Conservation (phyloP, 140 eudicot genomes). For the Senecio squalidus region DNA sequence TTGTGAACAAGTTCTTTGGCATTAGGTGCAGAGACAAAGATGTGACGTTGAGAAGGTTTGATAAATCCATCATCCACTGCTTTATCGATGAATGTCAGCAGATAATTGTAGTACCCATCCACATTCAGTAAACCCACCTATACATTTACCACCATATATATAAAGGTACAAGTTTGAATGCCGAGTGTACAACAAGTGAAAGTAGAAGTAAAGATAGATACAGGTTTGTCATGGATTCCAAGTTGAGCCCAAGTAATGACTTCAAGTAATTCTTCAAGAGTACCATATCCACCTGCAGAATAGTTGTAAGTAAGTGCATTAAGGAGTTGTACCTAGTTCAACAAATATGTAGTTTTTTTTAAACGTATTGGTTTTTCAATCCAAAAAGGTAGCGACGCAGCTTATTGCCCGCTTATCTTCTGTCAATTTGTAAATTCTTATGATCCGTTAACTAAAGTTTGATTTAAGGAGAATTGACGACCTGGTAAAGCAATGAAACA, state of each 20-base stretch:
- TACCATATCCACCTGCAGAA: constrained; percentile 71
- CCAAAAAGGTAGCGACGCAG: no score
- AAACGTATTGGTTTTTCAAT: no score
- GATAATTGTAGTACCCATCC: constrained; percentile 73
- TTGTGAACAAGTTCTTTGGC: constrained; percentile 80
- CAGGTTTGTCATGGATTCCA: constrained; percentile 82
- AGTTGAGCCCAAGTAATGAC: constrained; percentile 85
- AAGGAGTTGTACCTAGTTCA: constrained; percentile 25
- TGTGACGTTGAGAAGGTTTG: constrained; percentile 75
- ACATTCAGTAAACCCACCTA: constrained; percentile 88
- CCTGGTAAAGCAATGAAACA: constrained; percentile 89
- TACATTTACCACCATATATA: constrained; percentile 2
- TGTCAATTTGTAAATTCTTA: no score
- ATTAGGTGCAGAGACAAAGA: constrained; percentile 75
- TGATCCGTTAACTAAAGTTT: neutral
- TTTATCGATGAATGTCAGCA: constrained; percentile 74
- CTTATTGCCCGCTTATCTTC: no score
- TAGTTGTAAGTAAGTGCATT: constrained; percentile 23
- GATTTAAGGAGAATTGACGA: neutral
- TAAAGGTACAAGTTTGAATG: neutral
- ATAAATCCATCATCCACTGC: constrained; percentile 94
- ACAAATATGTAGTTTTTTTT: no score
- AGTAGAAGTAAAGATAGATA: constrained; percentile 20
- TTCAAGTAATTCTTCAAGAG: constrained; percentile 72
- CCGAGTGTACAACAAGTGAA: constrained; percentile 8